These are phyloP conservation scores for Aspergillus haitiensis DNA, from an alignment of 495 filamentous ascomycete genomes.

Conservation along the genomic window DNA sequence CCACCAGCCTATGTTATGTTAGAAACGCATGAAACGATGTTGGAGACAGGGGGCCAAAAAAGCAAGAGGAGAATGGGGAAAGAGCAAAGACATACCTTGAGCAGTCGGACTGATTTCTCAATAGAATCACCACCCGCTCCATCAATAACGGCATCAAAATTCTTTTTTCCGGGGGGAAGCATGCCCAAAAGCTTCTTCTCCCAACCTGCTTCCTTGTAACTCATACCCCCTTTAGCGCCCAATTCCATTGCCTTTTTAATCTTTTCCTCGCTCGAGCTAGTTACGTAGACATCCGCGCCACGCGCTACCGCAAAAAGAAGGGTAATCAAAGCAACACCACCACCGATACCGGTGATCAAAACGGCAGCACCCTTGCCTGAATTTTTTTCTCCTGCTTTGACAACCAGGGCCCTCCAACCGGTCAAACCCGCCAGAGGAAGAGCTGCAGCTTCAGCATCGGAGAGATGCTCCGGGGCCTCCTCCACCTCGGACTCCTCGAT, in stretches of 20 bases:
- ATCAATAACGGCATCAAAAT: constrained; percentile 72
- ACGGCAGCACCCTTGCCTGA: constrained; percentile 61
- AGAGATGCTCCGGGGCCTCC: constrained; percentile 68
- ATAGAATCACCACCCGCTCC: constrained; percentile 77
- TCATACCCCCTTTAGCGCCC: constrained; percentile 69
- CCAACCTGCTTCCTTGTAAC: constrained; percentile 65
- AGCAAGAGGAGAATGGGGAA: neutral
- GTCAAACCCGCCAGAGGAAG: constrained; percentile 81
- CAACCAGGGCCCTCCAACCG: constrained; percentile 80
- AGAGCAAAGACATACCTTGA: constrained; percentile 47
- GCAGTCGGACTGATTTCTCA: constrained; percentile 53
- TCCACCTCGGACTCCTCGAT: constrained; percentile 73
- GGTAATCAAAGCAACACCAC: constrained; percentile 72
- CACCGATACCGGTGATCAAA: constrained; percentile 76
- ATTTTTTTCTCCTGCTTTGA: constrained; percentile 60
- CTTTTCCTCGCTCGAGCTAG: constrained; percentile 63
- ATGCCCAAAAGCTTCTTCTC: constrained; percentile 60
- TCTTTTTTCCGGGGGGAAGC: constrained; percentile 56
- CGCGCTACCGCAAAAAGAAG: constrained; percentile 67
- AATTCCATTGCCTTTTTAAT: constrained; percentile 60
- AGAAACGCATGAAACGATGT: neutral
- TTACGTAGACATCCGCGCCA: constrained; percentile 69
- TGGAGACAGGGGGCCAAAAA: neutral
- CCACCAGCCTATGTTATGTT: constrained; percentile 53
- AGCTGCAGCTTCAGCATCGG: constrained; percentile 71